Evolutionary conservation across 768 basidiomycete genomes (phyloP).

Genomic region (Rhodotorula graminis): DNA sequence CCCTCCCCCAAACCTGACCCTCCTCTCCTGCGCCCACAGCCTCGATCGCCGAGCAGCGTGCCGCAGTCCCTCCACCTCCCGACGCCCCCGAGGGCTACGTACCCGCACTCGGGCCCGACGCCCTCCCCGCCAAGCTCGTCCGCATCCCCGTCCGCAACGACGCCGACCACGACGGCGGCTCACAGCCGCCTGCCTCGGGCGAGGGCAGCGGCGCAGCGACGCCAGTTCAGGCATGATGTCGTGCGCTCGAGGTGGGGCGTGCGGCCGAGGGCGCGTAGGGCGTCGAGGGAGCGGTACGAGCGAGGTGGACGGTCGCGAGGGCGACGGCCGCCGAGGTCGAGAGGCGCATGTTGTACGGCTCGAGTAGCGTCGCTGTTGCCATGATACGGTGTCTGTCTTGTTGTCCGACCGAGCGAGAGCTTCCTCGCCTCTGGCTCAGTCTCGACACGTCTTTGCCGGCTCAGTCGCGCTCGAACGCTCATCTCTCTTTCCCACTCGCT

Average conservation of each 20-base stretch:
- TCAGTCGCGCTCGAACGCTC: no score
- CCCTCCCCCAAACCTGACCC: background rate
- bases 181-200: background rate
- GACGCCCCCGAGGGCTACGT: background rate
- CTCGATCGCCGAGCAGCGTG: constrained; percentile 14
- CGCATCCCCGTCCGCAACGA: constrained; percentile 27
- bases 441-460: no score
- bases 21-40: background rate
- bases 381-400: no score
- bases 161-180: background rate
- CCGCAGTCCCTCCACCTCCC: background rate
- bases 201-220: background rate
- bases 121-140: constrained; percentile 30
- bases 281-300: no score
- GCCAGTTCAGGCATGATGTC: background rate
- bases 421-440: no score
- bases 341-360: background rate
- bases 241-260: no score
- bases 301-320: no score
- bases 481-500: no score
- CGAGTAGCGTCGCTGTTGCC: background rate
- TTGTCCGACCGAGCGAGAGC: no score
- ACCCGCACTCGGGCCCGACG: constrained; percentile 4
- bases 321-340: no score
- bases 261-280: no score